Conservation (phyloP, 768 basidiomycete species). For the Tricholoma bakamatsutake region DNA sequence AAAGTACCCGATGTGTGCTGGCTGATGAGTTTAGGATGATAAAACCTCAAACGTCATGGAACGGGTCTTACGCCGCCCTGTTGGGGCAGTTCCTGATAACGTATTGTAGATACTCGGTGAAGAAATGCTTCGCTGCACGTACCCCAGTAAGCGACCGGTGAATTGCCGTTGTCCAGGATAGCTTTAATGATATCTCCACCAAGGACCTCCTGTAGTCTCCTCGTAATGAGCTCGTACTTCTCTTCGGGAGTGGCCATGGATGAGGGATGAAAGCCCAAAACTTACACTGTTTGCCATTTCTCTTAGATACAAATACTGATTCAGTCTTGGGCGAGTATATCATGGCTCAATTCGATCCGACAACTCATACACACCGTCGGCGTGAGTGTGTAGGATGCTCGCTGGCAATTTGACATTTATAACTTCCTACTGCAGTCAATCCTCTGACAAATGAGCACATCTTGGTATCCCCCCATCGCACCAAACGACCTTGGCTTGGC, state of each 20-base stretch:
- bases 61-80: slow-evolving; percentile 75
- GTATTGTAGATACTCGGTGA: slow-evolving; percentile 4
- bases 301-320: background rate
- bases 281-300: background rate
- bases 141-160: slow-evolving; percentile 93
- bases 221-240: slow-evolving; percentile 78
- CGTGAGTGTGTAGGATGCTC: slow-evolving; percentile 34
- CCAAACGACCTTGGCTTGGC: slow-evolving; percentile 87
- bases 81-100: slow-evolving; percentile 78
- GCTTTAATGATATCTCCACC: slow-evolving; percentile 80
- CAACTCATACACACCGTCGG: slow-evolving; percentile 64
- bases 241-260: slow-evolving; percentile 25
- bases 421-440: slow-evolving; percentile 48
- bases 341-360: slow-evolving; percentile 45
- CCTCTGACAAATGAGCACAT: slow-evolving; percentile 73
- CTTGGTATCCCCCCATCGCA: slow-evolving; percentile 87
- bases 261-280: background rate
- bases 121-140: slow-evolving; percentile 30
- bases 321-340: too few species aligned
- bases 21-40: slow-evolving; percentile 7
- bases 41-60: background rate
- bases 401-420: slow-evolving; percentile 1
- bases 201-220: slow-evolving; percentile 82
- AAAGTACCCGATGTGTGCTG: slow-evolving; percentile 97
- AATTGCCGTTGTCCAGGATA: slow-evolving; percentile 69